Evolutionary conservation across 2,329 filamentous ascomycete genomes (phyloP).

Genomic region (Aspergillus arachidicola): DNA sequence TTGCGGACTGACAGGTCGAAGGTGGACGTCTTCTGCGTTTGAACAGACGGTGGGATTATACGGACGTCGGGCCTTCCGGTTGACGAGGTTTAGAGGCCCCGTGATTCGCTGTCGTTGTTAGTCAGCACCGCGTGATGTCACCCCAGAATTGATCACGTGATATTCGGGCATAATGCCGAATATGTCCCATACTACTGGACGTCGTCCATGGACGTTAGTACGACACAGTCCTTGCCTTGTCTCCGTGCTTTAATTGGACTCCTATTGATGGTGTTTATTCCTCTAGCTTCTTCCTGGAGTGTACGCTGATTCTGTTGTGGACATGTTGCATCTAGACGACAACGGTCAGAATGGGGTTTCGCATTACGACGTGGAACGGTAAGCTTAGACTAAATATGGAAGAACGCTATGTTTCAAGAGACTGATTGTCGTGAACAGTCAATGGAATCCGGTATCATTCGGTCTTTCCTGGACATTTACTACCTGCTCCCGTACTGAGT

Average conservation of each 20-base stretch:
- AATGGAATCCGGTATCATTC: constrained; percentile 71
- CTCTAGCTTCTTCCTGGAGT: background rate
- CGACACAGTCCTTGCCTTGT: background rate
- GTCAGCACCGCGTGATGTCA: constrained; percentile 33
- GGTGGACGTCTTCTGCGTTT: constrained; percentile 26
- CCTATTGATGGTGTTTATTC: background rate
- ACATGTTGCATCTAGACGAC: constrained; percentile 19
- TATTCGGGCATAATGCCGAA: background rate
- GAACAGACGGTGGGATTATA: constrained; percentile 26
- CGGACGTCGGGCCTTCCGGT: constrained; percentile 27
- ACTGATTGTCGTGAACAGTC: constrained; percentile 53
- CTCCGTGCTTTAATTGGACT: background rate
- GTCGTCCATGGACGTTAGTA: background rate
- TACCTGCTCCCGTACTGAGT: background rate
- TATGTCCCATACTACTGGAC: background rate
- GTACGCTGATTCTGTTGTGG: background rate
- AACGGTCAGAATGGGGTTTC: constrained; percentile 63
- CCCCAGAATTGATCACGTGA: constrained; percentile 23
- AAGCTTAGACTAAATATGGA: constrained; percentile 27
- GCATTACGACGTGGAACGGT: constrained; percentile 89
- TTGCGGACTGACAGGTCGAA: constrained; percentile 20
- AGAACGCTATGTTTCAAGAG: background rate
- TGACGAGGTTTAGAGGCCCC: constrained; percentile 31
- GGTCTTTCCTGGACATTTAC: background rate
- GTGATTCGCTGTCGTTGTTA: constrained; percentile 29